Evolutionary conservation across 495 filamentous ascomycete genomes (phyloP).

Genomic region (Bombardia bombarda): DNA sequence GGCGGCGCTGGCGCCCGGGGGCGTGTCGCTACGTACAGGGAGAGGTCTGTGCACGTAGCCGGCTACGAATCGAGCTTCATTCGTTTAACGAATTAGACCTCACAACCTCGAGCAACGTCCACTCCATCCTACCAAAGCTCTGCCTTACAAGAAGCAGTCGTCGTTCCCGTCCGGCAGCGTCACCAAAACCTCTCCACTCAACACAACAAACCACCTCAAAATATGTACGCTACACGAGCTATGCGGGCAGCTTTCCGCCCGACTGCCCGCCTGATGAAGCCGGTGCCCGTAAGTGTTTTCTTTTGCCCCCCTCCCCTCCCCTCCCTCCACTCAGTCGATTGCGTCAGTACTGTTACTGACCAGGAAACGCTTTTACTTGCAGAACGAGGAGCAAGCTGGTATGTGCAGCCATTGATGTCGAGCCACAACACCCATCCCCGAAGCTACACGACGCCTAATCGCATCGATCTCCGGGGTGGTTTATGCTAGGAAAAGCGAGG

Average conservation of each 20-base stretch:
- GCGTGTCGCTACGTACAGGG: too few relatives aligned
- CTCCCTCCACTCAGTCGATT: constrained; percentile 8
- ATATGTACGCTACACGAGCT: constrained; percentile 61
- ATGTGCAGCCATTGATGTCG: constrained; percentile 37
- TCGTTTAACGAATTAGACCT: too few relatives aligned
- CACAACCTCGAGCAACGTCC: too few relatives aligned
- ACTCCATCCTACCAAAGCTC: too few relatives aligned
- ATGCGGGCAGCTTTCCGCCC: constrained; percentile 48
- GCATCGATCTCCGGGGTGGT: not conserved
- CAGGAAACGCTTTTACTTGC: constrained; percentile 26
- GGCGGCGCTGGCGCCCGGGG: too few relatives aligned
- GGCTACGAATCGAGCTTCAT: too few relatives aligned
- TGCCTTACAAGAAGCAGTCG: too few relatives aligned
- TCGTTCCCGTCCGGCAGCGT: too few relatives aligned
- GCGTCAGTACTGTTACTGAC: constrained; percentile 19
- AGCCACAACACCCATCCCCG: constrained; percentile 1
- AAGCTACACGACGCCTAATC: not conserved
- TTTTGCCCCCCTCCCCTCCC: not conserved
- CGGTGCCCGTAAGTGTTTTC: constrained; percentile 65
- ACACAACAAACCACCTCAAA: constrained; percentile 21
- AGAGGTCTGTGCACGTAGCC: too few relatives aligned
- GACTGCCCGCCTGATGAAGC: constrained; percentile 58
- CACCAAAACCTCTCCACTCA: constrained; percentile 28
- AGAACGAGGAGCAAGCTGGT: constrained; percentile 85
- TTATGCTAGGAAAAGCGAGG: not conserved